Conservation (phyloP, 768 basidiomycete genomes). For the Boletus subparvulus region DNA sequence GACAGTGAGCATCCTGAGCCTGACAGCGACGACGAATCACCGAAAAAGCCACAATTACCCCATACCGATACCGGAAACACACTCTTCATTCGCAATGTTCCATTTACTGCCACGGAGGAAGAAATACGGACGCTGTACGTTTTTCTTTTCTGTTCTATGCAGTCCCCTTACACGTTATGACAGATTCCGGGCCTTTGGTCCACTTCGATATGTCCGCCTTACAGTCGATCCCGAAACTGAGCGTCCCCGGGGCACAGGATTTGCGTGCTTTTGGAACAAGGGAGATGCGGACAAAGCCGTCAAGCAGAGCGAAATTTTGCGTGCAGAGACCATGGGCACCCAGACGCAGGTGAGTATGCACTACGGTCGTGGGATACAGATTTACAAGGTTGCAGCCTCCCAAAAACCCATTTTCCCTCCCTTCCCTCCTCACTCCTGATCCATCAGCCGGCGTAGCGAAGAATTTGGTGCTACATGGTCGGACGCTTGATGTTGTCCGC, state of each 20-base stretch:
- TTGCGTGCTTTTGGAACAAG: constrained; percentile 95
- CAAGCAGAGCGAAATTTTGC: constrained; percentile 72
- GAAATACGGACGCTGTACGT: constrained; percentile 82
- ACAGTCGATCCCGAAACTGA: constrained; percentile 81
- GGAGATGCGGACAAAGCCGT: constrained; percentile 86
- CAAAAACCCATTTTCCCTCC: constrained; percentile 84
- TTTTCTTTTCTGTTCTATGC: background rate
- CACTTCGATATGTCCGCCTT: constrained; percentile 89
- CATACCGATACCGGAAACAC: constrained; percentile 87
- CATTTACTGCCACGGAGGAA: constrained; percentile 90
- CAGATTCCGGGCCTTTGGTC: constrained; percentile 87
- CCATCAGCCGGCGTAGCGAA: constrained; percentile 83
- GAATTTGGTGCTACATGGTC: constrained; percentile 84
- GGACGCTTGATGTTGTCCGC: constrained; percentile 85
- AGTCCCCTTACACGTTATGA: background rate
- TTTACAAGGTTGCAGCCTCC: constrained; percentile 41
- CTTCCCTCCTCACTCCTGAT: constrained; percentile 91
- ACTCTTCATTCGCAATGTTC: constrained; percentile 90
- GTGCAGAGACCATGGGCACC: constrained; percentile 58
- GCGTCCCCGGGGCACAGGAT: constrained; percentile 92
- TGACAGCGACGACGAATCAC: constrained; percentile 38
- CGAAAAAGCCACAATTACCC: constrained; percentile 68
- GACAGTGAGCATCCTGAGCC: constrained; percentile 16
- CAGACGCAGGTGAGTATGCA: constrained; percentile 29
- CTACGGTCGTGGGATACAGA: background rate